phyloP scores from a whole-genome alignment of 78 protist species.

The Bodo saltans region DNA sequence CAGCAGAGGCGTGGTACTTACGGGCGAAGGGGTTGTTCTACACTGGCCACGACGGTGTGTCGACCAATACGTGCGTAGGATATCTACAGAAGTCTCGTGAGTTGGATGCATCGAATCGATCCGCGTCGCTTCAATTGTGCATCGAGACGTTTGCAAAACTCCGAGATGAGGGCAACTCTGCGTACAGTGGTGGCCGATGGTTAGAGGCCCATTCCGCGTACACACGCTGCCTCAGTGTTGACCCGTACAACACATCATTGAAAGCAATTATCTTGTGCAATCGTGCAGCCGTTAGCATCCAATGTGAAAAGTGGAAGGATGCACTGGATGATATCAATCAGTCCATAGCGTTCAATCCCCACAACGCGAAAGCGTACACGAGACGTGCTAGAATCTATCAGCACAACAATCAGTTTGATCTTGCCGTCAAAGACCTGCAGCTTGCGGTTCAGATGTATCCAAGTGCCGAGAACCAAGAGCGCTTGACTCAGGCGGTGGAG shows the following conservation, averaged over 20 bases:
- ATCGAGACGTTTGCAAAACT: background rate
- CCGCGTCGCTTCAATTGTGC: background rate
- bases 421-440: constrained; percentile 12
- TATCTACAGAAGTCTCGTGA: background rate
- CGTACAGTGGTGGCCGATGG: constrained; percentile 6
- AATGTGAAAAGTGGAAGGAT: background rate
- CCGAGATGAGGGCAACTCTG: constrained; percentile 2
- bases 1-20: background rate
- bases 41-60: constrained; percentile 7
- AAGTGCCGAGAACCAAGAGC: background rate
- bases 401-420: background rate
- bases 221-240: constrained; percentile 13
- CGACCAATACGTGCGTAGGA: background rate
- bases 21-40: constrained; percentile 20
- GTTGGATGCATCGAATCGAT: background rate
- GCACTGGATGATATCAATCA: constrained; percentile 11
- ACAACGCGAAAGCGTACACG: constrained; percentile 28
- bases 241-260: background rate
- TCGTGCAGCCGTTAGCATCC: constrained; percentile 11
- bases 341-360: background rate
- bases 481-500: background rate
- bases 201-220: background rate
- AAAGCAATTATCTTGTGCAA: constrained; percentile 1
- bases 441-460: constrained; percentile 16
- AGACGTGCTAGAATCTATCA: background rate